Base-by-base conservation (phyloP, 257 asterid species). In the Solanum habrochaites region DNA sequence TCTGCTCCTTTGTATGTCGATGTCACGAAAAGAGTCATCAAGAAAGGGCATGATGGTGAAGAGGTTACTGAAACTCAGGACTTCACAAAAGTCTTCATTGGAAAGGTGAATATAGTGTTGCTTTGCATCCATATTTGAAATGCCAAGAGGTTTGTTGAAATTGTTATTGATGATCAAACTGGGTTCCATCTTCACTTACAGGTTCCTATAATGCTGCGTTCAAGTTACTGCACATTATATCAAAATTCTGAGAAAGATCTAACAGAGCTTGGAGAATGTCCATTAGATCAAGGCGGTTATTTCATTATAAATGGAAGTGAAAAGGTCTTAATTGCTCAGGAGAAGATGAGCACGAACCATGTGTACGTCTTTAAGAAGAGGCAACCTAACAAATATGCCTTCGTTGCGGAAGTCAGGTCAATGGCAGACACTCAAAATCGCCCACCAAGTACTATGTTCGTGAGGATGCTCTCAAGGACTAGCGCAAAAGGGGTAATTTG, bases 381-480 rank as follows among this genome's bases (percentile, higher is more conserved):
- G 92, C 99, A 97, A 88, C 99, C 99, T 25, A 97, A 97, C 94
- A 97, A 97, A 93, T 97, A 97, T 94, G 99, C 99, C 15, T 97
- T 90, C 40, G 98, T 94, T 88, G 98, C 93, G 31, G 99, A 97
- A 92, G 98, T 97, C 72, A 92, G 98, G 87, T 97, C 99, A 85
- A 95, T 97, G 99, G 99, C 98, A 27, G 99, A 97, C 90, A 83
- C 96, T 82, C 99, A 95, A 86, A 97, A 96, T 88, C 93, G 98
- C 89, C 99, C 99, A 25, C 98, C 98, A 9, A 97, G 99, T 87
- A 90, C 98, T 20, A 97, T 95, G 99, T 97, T 97, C 74, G 98
- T 95, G 88, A 95, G 99, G 49, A 97, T 97, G 99, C 99, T 97
- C 87, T 93, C 99, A 82, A 93, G 99, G 86, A 91, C 99, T 45